Evolutionary conservation across 1,284 basidiomycete species (phyloP).

Genomic region (Inonotus hispidus): DNA sequence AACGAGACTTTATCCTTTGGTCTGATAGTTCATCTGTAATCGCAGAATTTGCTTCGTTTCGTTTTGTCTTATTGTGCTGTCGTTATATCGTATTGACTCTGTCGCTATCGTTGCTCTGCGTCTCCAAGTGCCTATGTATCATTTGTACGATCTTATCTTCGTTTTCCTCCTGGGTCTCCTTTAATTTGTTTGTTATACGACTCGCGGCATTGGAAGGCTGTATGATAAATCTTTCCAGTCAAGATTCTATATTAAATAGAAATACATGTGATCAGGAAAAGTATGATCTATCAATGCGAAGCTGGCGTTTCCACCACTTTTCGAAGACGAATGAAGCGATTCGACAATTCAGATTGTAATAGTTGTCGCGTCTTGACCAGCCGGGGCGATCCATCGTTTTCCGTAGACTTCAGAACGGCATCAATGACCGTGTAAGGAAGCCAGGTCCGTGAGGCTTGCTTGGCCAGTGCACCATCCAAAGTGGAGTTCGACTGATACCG

Average conservation of each 20-base stretch:
- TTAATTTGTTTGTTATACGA: neutral
- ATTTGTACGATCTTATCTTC: neutral
- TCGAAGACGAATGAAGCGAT: conserved; percentile 58
- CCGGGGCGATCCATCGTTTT: conserved; percentile 44
- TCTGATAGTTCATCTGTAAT: neutral
- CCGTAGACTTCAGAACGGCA: conserved; percentile 70
- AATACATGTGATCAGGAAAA: neutral
- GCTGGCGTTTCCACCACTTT: conserved; percentile 37
- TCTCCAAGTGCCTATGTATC: neutral
- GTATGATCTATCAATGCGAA: neutral
- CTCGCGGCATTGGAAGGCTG: neutral
- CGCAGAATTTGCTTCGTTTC: neutral
- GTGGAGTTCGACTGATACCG: conserved; percentile 48
- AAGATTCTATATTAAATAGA: too few relatives aligned
- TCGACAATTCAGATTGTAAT: conserved; percentile 52
- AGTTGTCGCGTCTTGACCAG: conserved; percentile 37
- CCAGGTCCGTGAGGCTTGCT: conserved; percentile 61
- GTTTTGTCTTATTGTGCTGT: neutral
- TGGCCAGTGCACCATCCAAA: conserved; percentile 50
- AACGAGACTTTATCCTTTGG: neutral
- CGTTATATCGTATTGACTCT: neutral
- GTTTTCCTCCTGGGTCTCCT: neutral
- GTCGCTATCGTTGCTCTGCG: neutral
- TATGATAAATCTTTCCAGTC: neutral
- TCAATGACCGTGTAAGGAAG: conserved; percentile 85